Evolutionary conservation across 192 early-diverging fungal species (phyloP).

Genomic region (Coemansia sp.): DNA sequence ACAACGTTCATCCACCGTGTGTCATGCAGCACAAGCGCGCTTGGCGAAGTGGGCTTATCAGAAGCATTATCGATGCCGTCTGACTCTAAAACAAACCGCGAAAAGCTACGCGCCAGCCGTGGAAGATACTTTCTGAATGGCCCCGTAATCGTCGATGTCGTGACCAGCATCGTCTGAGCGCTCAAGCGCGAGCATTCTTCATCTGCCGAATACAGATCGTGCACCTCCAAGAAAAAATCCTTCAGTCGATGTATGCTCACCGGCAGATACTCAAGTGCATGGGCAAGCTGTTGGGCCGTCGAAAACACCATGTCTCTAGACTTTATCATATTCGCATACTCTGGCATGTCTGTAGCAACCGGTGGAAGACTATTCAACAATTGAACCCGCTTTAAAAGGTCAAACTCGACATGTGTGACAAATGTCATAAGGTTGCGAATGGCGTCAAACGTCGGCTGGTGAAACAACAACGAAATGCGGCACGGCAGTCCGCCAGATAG

Average conservation of each 20-base stretch:
- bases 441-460: conserved; percentile 47
- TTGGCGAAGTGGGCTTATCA: conserved; percentile 32
- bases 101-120: conserved; percentile 40
- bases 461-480: conserved; percentile 47
- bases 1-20: conserved; percentile 49
- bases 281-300: conserved; percentile 48
- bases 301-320: conserved; percentile 44
- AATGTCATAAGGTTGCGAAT: conserved; percentile 47
- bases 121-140: conserved; percentile 50
- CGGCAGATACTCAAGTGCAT: conserved; percentile 51
- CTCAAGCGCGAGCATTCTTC: conserved; percentile 33
- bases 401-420: conserved; percentile 28
- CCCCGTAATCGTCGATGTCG: conserved; percentile 40
- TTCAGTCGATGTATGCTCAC: conserved; percentile 46
- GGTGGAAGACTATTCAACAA: conserved; percentile 36
- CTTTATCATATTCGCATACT: conserved; percentile 24
- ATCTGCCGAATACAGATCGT: conserved; percentile 43
- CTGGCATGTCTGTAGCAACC: conserved; percentile 31
- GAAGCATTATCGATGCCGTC: conserved; percentile 15
- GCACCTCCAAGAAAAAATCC: conserved; percentile 45
- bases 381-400: conserved; percentile 37
- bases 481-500: conserved; percentile 39
- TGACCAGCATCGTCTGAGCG: conserved; percentile 39
- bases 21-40: conserved; percentile 50
- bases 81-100: conserved; percentile 42